Percentiles rank a stretch among this genome's conserved stretches.
Conservation (phyloP, 352 stramenopile species). For the Aphanomyces stellatus region DNA sequence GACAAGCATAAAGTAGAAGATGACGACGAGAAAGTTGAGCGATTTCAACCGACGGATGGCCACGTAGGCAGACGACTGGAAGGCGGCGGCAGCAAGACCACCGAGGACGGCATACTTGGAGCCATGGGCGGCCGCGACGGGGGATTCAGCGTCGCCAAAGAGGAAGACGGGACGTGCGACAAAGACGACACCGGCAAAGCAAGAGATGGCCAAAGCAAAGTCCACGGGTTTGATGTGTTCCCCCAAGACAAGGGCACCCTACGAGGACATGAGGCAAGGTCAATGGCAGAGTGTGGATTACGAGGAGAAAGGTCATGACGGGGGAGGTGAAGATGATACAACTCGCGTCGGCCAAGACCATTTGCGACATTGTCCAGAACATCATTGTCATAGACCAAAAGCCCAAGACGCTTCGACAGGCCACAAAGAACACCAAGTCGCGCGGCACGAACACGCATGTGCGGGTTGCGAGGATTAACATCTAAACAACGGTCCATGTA, state of each 20-base stretch:
- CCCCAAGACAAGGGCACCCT: background rate
- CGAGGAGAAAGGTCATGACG: conserved; percentile 4
- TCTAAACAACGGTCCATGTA: conserved; percentile 27
- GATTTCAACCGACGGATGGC: conserved; percentile 50
- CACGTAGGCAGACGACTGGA: conserved; percentile 64
- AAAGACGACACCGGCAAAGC: conserved; percentile 12
- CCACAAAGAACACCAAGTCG: conserved; percentile 30
- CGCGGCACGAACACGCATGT: conserved; percentile 30
- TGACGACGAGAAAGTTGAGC: conserved; percentile 6
- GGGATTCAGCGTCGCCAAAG: conserved; percentile 16
- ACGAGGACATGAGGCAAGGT: background rate
- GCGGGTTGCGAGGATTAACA: conserved; percentile 28
- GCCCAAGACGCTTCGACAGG: conserved; percentile 33
- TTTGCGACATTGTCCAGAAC: conserved; percentile 47
- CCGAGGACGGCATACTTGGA: conserved; percentile 28
- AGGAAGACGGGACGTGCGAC: conserved; percentile 10
- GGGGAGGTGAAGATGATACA: conserved; percentile 42
- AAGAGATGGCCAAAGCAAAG: background rate
- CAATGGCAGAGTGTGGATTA: background rate
- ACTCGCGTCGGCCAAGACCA: conserved; percentile 53
- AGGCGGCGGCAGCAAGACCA: conserved; percentile 26
- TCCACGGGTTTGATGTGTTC: background rate
- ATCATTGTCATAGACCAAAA: conserved; percentile 36
- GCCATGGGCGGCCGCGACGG: conserved; percentile 12
- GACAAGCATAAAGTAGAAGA: conserved; percentile 14